phyloP scores from a whole-genome alignment of 495 filamentous ascomycete species.

The Penicillium daleae region DNA sequence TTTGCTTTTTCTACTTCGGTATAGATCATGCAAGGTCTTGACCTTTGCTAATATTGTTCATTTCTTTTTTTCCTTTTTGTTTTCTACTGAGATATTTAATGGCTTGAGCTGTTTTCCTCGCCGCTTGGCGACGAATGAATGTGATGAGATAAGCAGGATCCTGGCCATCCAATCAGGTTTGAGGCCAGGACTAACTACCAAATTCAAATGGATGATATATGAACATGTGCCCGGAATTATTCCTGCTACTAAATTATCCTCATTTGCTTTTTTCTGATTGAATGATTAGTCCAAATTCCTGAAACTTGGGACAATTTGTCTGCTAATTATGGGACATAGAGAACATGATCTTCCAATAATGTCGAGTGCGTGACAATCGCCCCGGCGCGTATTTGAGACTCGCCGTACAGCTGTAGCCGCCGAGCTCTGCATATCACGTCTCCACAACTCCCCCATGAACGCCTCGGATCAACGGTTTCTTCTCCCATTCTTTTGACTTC shows the following conservation, averaged over 20 bases:
- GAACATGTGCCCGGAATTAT: background rate
- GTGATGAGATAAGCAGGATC: constrained; percentile 30
- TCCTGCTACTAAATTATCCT: background rate
- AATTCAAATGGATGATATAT: background rate
- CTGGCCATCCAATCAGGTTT: background rate
- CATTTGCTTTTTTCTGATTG: background rate
- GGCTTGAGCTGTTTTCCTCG: constrained; percentile 15
- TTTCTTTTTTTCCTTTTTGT: constrained; percentile 13
- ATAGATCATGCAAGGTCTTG: constrained; percentile 32
- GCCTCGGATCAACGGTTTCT: constrained; percentile 8
- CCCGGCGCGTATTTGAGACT: constrained; percentile 35
- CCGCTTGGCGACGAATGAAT: constrained; percentile 26
- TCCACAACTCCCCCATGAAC: constrained; percentile 9
- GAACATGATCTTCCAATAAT: constrained; percentile 5
- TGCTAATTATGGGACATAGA: constrained; percentile 36
- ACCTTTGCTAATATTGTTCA: constrained; percentile 24
- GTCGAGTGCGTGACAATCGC: constrained; percentile 25
- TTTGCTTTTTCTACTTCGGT: constrained; percentile 27
- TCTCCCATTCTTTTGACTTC: background rate
- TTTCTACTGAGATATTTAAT: constrained; percentile 13
- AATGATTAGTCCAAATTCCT: constrained; percentile 1
- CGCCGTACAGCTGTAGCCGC: constrained; percentile 31
- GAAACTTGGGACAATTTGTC: constrained; percentile 12
- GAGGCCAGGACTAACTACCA: background rate
- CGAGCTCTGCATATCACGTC: constrained; percentile 29